Evolutionary conservation across 306 rosid species (phyloP), one percentile per base, ranked within the genome.

Genomic region (Rosa persica): DNA sequence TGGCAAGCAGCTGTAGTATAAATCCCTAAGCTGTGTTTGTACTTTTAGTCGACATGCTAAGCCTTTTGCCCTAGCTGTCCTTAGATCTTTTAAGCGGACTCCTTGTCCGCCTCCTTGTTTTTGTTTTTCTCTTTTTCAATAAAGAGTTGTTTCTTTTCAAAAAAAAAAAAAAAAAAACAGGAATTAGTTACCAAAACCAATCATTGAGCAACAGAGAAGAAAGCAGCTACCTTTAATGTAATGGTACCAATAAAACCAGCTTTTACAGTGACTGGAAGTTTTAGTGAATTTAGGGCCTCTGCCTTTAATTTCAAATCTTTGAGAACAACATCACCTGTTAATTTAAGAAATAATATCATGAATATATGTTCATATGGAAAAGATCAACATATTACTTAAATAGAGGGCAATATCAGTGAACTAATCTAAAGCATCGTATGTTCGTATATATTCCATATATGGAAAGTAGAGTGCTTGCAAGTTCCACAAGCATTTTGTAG

Each of bases 181-280:
- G n/a, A n/a, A n/a, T n/a, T n/a, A 43, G 8, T 67, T 72, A 72
- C 42, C 52, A 57, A 83, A 81, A 62, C 43, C 76, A 52, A 46
- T 66, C 46, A 60, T 51, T 62, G 67, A 67, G 74, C 49, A 76
- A 36, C 47, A 69, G 58, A 46, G 67, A 87, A 52, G 30, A 79
- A 48, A 75, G 72, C 81, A 57, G 79, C 76, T 85, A 95, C 99
- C 99, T 95, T 89, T 70, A 95, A 76, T 30, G 99, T 95, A 76
- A 95, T 89, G 61, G 91, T 89, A 47, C 99, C 99, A 71, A 95
- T 88, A 88, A 95, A 95, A 75, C 98, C 99, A 87, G 99, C 90
- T 87, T 91, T 95, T 81, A 95, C 98, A 10, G 98, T 95, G 73
- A 91, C 96, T 3, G 99, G 99, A 79, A 95, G 97, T 77, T 86